Base-by-base conservation (phyloP, 768 basidiomycete genomes). In the Kwoniella sp. region DNA sequence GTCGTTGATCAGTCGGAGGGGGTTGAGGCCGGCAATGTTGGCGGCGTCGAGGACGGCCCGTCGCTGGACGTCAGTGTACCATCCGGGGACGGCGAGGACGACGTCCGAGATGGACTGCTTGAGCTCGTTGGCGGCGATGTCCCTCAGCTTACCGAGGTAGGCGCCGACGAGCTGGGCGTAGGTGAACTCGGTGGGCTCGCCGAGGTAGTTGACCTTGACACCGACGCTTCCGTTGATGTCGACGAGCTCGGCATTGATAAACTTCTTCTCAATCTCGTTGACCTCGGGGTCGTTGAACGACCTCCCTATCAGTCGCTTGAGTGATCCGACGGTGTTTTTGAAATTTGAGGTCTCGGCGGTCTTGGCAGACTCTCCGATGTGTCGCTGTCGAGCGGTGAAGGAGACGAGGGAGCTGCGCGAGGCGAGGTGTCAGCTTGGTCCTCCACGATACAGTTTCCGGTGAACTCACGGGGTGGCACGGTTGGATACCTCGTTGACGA, bases 271-370 rank as follows among this genome's bases (percentile, higher is more conserved):
- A 50, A 84, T 76, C 32, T 85, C 79, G 69, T 83, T 80, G 28
- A 73, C 80, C 73, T 96, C 91, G 10, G 85, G 78, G 75, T 98
- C 93, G 37, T 78, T 73, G 59, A 86, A 62, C 25, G 85, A 83
- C 44, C 92, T 82, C 8, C 92, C 93, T 62, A 95, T 79, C 33
- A 98, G 81, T 19, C 92, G 83, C 76, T 96, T 96, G 67, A 98
- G 79, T 0, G 83, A 85, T 34, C 95, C 95, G 71, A 95, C 80
- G 22, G 95, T 98, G 79, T 98, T 99, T 76, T 84, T 87, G 81
- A 91, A 96, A 78, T 98, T 98, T 63, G 90, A 92, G 14, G 86
- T 95, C 76, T 98, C 93, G 63, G 92, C 89, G 0, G 88, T 96
- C 80, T 98, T 99, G 63, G 92, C 93, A 17, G 90, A 59, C 76